Evolutionary conservation across 2,329 filamentous ascomycete genomes (phyloP), one percentile per base, ranked within the genome.

Genomic region (Chaetomium sp.): DNA sequence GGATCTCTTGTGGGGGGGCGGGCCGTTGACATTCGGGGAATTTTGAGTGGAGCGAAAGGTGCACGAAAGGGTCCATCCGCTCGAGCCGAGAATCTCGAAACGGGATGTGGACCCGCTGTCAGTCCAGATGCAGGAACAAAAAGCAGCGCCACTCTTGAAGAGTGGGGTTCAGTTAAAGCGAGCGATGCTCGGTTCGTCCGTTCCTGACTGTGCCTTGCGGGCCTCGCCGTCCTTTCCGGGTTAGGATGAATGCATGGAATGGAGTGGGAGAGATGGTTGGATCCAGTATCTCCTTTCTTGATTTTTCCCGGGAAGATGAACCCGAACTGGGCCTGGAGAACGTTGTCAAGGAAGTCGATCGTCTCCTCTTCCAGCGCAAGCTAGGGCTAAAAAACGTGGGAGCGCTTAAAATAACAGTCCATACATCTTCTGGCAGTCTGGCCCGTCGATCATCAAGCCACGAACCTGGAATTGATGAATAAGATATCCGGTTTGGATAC

Each of bases 61-160:
- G 16, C 21, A 31, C 31, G 51, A 55, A n/a, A 13, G 42, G 42
- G 10, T 23, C 50, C 60, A 54, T 59, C 62, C 62, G 57, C 59
- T 21, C 35, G 21, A 50, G 27, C 62, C 62, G 57, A 53, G 55
- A 35, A 3, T 27, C 16, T 47, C 50, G 42, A 35, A 27, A 19
- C 33, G 64, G 60, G 19, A 27, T 57, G 60, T 38, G 55, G 63
- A 29, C 16, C 10, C 45, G 19, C n/a, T 16, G 31, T n/a, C 21
- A 25, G 62, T 33, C 62, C 57, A 57, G 62, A 66, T 47, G 64
- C 64, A 65, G 64, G 60, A 57, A 63, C 60, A 42, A 56, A 19
- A 25, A 49, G 42, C 60, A 58, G 60, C 61, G 61, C 55, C 61
- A 63, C 61, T 25, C 29, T 50, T 4, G 13, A 6, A 23, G 19